Conservation (phyloP, 805 yeast genomes). For the Candida methanosorbosa region DNA sequence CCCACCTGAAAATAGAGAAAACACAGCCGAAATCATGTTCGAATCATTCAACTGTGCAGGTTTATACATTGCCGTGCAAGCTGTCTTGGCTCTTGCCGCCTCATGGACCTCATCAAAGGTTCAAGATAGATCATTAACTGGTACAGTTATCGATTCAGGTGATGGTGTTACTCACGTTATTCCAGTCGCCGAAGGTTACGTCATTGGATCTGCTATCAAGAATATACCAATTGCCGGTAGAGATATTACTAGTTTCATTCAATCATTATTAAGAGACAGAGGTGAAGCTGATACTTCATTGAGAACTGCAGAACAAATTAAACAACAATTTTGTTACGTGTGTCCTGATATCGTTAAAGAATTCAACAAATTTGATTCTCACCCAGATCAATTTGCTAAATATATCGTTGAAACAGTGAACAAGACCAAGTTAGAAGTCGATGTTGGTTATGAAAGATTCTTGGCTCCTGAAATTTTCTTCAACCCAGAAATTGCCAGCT, state of each 20-base stretch:
- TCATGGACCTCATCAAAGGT: conserved; percentile 98
- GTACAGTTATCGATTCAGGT: conserved; percentile 97
- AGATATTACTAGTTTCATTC: conserved; percentile 92
- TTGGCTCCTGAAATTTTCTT: conserved; percentile 99
- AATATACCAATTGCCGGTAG: conserved; percentile 98
- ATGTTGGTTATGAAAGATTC: conserved; percentile 95
- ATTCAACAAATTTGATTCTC: conserved; percentile 88
- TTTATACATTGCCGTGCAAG: conserved; percentile 96
- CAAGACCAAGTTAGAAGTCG: conserved; percentile 62
- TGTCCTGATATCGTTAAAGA: conserved; percentile 97
- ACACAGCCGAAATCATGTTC: conserved; percentile 97
- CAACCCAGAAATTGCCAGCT: conserved; percentile 93
- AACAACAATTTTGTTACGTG: conserved; percentile 94
- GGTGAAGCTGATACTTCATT: conserved; percentile 92
- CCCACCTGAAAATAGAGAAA: conserved; percentile 99
- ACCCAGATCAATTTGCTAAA: conserved; percentile 90
- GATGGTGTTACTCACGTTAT: conserved; percentile 99
- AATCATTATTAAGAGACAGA: conserved; percentile 88
- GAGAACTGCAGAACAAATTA: conserved; percentile 93
- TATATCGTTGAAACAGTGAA: conserved; percentile 76
- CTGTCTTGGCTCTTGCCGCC: conserved; percentile 96
- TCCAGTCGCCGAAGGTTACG: conserved; percentile 99
- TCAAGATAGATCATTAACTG: conserved; percentile 89
- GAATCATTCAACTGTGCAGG: conserved; percentile 99
- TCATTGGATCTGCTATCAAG: conserved; percentile 94